Evolutionary conservation across 352 stramenopile genomes (phyloP).

Genomic region (Globisporangium cystogenes): DNA sequence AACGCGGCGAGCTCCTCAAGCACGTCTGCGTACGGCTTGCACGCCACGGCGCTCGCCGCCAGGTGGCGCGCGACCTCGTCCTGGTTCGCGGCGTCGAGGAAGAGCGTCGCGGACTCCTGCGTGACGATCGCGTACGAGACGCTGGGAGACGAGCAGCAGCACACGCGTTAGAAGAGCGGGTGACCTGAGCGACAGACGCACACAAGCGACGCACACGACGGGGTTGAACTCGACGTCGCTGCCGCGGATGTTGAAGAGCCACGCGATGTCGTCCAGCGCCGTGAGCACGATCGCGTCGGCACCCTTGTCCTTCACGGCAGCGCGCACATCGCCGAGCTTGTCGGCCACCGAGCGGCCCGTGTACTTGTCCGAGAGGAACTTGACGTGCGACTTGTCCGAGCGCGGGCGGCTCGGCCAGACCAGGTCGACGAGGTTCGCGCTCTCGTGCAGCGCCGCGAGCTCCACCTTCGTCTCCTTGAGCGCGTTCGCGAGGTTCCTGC

Average conservation of each 20-base stretch:
- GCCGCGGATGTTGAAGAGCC: slow-evolving; percentile 98
- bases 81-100: slow-evolving; percentile 82
- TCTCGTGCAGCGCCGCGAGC: slow-evolving; percentile 66
- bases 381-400: slow-evolving; percentile 74
- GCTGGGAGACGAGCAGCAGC: slow-evolving; percentile 20
- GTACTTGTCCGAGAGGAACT: slow-evolving; percentile 91
- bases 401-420: slow-evolving; percentile 89
- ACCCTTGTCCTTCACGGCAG: slow-evolving; percentile 83
- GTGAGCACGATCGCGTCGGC: slow-evolving; percentile 93
- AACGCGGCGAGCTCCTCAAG: slow-evolving; percentile 43
- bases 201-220: slow-evolving; percentile 89
- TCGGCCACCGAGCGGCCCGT: slow-evolving; percentile 87
- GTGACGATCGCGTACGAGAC: slow-evolving; percentile 94
- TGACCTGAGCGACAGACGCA: background rate
- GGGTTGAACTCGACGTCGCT: slow-evolving; percentile 97
- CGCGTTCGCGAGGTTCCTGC: slow-evolving; percentile 56
- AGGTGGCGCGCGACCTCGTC: slow-evolving; percentile 53
- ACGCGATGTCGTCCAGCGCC: slow-evolving; percentile 96
- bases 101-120: slow-evolving; percentile 85
- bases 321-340: slow-evolving; percentile 87
- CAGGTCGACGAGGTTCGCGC: slow-evolving; percentile 94
- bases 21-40: slow-evolving; percentile 58
- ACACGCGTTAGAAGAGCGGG: background rate
- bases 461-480: slow-evolving; percentile 67
- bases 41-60: slow-evolving; percentile 38